Conservation (phyloP, 257 asterid genomes). For the Petunia secreta region DNA sequence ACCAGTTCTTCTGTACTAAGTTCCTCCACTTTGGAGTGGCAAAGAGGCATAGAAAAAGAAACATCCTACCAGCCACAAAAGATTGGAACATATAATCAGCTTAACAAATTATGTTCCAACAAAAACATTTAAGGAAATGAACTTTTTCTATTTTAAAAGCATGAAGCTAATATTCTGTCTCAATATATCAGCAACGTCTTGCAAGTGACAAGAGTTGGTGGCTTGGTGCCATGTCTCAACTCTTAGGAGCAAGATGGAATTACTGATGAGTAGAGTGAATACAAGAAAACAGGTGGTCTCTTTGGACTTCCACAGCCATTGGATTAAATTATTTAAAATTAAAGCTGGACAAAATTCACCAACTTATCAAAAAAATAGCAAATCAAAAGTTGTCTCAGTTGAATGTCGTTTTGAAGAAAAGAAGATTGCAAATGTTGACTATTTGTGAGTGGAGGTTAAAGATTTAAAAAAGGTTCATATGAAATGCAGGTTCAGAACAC, state of each 20-base stretch:
- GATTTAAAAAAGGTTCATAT: too few species aligned
- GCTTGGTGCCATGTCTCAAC: not conserved
- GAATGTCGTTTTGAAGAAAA: too few species aligned
- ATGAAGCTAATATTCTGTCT: not conserved
- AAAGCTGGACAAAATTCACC: not conserved
- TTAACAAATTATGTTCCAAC: slow-evolving; percentile 27
- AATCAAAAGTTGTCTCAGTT: too few species aligned
- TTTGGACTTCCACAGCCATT: too few species aligned
- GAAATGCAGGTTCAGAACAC: too few species aligned
- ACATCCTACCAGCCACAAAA: slow-evolving; percentile 54
- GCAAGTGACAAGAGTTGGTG: not conserved
- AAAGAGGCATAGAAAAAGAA: slow-evolving; percentile 90
- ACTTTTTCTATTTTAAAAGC: not conserved
- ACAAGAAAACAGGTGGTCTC: too few species aligned
- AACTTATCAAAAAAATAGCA: not conserved
- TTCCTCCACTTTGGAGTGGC: slow-evolving; percentile 75
- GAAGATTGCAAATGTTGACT: too few species aligned
- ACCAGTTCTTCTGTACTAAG: slow-evolving; percentile 73
- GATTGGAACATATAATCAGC: slow-evolving; percentile 26
- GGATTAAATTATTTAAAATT: not conserved
- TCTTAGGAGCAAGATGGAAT: not conserved
- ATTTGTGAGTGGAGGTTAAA: too few species aligned
- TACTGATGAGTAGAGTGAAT: not conserved
- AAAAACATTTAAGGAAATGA: not conserved
- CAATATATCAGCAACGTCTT: not conserved